Conservation (phyloP, 345 rosid genomes). For the Salix brachista region DNA sequence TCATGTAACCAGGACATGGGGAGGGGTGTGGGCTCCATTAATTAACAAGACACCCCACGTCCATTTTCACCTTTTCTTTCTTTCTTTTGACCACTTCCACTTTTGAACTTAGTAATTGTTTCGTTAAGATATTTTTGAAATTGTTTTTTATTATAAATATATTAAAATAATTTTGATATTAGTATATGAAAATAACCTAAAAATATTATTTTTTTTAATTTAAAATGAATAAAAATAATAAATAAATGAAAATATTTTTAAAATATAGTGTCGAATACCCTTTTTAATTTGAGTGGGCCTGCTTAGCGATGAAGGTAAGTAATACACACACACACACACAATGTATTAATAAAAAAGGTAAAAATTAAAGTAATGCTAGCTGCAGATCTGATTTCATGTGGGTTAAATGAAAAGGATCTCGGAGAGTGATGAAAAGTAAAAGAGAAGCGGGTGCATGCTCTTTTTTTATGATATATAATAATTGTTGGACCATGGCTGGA, state of each 20-base stretch:
- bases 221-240: too few species aligned
- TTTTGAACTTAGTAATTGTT: not conserved
- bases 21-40: not conserved
- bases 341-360: not conserved
- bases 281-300: too few species aligned
- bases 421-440: not conserved
- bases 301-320: too few species aligned
- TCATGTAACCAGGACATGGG: slow-evolving; percentile 28
- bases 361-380: not conserved
- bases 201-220: too few species aligned
- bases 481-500: slow-evolving; percentile 14
- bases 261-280: too few species aligned
- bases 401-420: slow-evolving; percentile 19
- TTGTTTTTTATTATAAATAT: too few species aligned
- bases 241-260: too few species aligned
- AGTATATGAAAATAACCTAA: too few species aligned
- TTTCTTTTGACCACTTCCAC: not conserved
- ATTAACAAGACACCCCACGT: not conserved
- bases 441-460: not conserved
- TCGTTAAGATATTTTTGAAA: too few species aligned
- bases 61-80: not conserved
- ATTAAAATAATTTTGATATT: too few species aligned
- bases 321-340: too few species aligned
- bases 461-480: slow-evolving; percentile 3
- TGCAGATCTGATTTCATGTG: slow-evolving; percentile 40